Conservation (phyloP, 129 eudicot species). For the Centella asiatica region DNA sequence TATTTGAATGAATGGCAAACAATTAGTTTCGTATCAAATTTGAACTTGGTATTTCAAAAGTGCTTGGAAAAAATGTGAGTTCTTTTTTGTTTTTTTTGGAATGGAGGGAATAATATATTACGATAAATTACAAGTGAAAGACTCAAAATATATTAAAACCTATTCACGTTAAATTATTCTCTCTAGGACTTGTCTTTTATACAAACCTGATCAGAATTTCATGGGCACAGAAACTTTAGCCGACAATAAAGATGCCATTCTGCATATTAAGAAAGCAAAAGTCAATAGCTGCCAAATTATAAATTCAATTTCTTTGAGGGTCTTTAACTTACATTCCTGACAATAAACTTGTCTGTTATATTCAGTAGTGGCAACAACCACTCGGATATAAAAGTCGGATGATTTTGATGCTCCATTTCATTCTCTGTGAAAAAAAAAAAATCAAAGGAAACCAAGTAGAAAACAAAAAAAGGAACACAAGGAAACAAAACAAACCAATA, state of each 20-base stretch:
- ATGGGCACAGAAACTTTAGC: neutral
- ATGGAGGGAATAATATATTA: no score
- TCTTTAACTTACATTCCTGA: slow-evolving; percentile 32
- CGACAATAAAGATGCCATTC: neutral
- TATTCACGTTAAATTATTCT: no score
- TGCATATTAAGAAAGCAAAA: neutral
- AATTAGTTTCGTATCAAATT: no score
- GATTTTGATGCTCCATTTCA: slow-evolving; percentile 26
- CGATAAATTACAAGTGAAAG: no score
- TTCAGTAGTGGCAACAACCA: slow-evolving; percentile 73
- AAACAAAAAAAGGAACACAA: neutral
- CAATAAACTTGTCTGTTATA: slow-evolving; percentile 45
- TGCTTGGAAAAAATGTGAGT: no score
- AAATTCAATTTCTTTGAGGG: neutral
- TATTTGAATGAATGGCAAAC: no score
- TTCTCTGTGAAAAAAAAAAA: slow-evolving; percentile 26
- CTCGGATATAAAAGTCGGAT: slow-evolving; percentile 38
- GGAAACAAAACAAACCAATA: neutral
- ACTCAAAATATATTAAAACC: no score
- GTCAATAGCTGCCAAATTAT: neutral
- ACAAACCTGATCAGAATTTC: no score
- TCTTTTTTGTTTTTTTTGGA: no score
- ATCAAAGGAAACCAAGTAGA: neutral
- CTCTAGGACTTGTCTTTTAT: no score
- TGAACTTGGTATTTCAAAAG: no score